Base-by-base conservation (phyloP, 2,329 filamentous ascomycete species). In the Pseudopyricularia javanii region DNA sequence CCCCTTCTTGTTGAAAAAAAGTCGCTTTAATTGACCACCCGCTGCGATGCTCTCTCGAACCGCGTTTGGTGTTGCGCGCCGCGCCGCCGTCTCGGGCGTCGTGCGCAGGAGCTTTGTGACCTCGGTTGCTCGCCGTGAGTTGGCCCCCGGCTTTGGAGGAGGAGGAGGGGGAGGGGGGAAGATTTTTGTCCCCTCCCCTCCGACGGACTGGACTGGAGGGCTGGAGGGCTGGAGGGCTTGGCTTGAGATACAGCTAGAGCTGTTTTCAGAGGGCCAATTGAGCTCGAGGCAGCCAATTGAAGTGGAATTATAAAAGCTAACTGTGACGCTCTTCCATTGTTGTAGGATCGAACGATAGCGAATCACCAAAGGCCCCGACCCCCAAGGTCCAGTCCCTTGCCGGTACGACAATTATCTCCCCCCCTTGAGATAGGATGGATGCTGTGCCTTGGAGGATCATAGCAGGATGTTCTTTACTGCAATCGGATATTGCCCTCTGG, bases 71-170 rank as follows among this genome's bases (percentile, higher is more conserved):
- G 78, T 73, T 65, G 80, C 79, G 64, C 80, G 81, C 67, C 78
- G 81, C 57, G 80, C 74, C 56, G 74, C 74, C 64, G 71, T 73
- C 56, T 62, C 69, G 54, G 77, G 79, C 59, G 69, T 70, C 58
- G 68, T 75, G 64, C 74, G 74, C 62, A 80, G 81, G 68, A 74
- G 70, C 69, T 81, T 85, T 66, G 70, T 76, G 59, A 81, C 74
- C 65, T 77, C 79, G 57, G 69, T 80, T 60, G 68, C 78, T 65
- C 80, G 79, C 71, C 75, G 81, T 84, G 80, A 69, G 74, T 63
- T 26, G 53, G 43, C 22, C 17, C 48, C 37, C 40, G 40, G 26
- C 40, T 20, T n/a, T 11, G 37, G 8, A 15, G 8, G 8, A 24
- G 8, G 8, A 14, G 20, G 22, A 6, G 40, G 9, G 20, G 40